phyloP scores from a whole-genome alignment of 352 stramenopile species.

The Phytophthora palmivora region DNA sequence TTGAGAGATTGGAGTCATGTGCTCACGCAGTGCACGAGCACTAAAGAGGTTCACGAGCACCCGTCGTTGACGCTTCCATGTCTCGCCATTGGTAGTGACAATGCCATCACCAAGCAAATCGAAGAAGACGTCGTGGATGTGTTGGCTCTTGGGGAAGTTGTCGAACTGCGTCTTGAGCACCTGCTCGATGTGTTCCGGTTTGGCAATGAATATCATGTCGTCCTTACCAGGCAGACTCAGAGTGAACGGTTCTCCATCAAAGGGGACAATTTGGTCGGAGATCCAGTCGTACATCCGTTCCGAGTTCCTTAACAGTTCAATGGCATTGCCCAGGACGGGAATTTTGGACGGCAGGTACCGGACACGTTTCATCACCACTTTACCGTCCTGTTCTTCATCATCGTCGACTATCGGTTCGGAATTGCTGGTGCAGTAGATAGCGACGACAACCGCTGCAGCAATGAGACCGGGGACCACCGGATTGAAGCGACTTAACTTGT shows the following conservation, averaged over 20 bases:
- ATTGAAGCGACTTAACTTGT: constrained; percentile 20
- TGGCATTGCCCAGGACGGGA: constrained; percentile 39
- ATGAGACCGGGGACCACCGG: constrained; percentile 30
- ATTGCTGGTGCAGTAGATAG: constrained; percentile 27
- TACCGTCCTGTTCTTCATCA: constrained; percentile 8
- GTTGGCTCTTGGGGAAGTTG: constrained; percentile 65
- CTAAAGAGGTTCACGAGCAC: constrained; percentile 47
- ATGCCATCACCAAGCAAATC: constrained; percentile 69
- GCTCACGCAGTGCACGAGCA: constrained; percentile 38
- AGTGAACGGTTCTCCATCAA: constrained; percentile 45
- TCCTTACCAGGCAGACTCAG: constrained; percentile 39
- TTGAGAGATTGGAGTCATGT: constrained; percentile 42
- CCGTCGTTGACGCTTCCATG: constrained; percentile 57
- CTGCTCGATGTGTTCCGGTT: constrained; percentile 42
- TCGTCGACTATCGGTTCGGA: constrained; percentile 2
- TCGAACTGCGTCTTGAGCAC: constrained; percentile 57
- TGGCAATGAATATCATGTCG: constrained; percentile 47
- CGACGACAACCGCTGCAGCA: constrained; percentile 19
- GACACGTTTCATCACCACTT: constrained; percentile 26
- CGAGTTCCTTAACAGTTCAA: constrained; percentile 50
- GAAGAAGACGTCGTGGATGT: constrained; percentile 47
- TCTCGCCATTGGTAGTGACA: constrained; percentile 56
- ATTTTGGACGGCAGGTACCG: constrained; percentile 44
- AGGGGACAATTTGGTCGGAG: constrained; percentile 39
- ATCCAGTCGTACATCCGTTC: constrained; percentile 63